Base-by-base conservation (phyloP, 768 basidiomycete species). In the Lentinus tigrinus region DNA sequence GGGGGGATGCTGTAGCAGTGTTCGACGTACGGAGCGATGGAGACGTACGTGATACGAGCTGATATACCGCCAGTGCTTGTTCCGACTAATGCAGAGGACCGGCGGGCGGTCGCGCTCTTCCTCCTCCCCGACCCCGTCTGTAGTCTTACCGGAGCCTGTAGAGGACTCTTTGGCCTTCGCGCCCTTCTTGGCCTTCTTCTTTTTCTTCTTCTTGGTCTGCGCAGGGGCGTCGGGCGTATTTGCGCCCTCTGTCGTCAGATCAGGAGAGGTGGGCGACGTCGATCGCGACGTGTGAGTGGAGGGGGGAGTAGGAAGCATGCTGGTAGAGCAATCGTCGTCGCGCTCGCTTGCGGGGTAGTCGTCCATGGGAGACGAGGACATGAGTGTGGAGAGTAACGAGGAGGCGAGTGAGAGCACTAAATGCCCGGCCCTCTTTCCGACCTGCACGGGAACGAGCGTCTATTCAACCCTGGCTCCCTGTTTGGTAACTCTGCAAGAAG, bases 21-120 rank as follows among this genome's bases (percentile, higher is more conserved):
- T 24, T 23, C 21, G 14, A 44, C 4, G 4, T 13, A 14, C 4
- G 16, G 10, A 34, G n/a, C 1, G 26, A 34, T 21, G 43, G 40
- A 58, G 47, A 85, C 87, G 58, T 75, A 92, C 91, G 71, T 93
- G 91, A 70, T 91, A 93, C 23, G 92, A 92, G 73, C 89, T 92
- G 74, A 95, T 94, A 67, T 93, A 94, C 27, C 87, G 84, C 93
- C 93, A 94, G 67, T 95, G 93, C 72, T 95, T 95, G 76, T 95
- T 94, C 63, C 93, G 83, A 74, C 89, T 91, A 65, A 95, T 95
- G 70, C 89, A 91, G 3, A 95, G 80, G 36, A 89, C 84, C 0
- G 87, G 80, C 16, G 84, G 84, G 44, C 82, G 81, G 36, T 75
- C 70, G 44, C 73, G 75, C 27, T 81, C 81, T 27, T 73, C 72